Base-by-base conservation (phyloP, 1,284 basidiomycete genomes). In the Agroathelia rolfsii region DNA sequence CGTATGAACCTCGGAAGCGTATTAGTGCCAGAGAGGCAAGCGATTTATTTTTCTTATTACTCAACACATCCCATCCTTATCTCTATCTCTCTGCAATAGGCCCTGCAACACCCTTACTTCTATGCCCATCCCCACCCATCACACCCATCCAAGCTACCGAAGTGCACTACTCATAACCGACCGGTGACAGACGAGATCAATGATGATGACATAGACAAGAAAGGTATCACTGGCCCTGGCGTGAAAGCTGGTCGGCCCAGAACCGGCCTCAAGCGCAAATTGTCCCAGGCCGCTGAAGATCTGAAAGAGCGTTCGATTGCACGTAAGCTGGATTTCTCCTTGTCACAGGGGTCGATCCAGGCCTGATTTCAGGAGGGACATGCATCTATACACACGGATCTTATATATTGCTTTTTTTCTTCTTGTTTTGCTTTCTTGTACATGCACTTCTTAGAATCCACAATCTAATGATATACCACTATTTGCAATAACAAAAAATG, bases 1-100 rank as follows among this genome's bases (percentile, higher is more conserved):
- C 72, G 5, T 96, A 86, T 49, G 90, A 98, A 49, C 95, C 95
- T 5, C 65, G 74, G 21, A 77, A 73, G 47, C 78, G 95, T 3
- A 78, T 92, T 32, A 69, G 71, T 27, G 87, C 92, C n/a, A 69
- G 66, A 56, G 75, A 86, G 45, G 88, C 86, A 37, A 42, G 72
- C 50, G 12, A 34, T 31, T 12, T 21, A 15, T 27, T 28, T 15
- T 21, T 35, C 22, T 9, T 17, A 23, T 28, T 7, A 16, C 4
- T 36, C 20, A 30, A 32, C 33, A 34, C 28, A 29, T 25, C 17
- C 32, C 41, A 26, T n/a, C n/a, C n/a, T 26, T 20, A 12, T 32
- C 16, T 7, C 29, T 16, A 11, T 19, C 31, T 32, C 10, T 13
- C 14, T 17, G n/a, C n/a, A 17, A 9, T 42, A 88, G 79, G 80